Conservation (phyloP, 2,329 filamentous ascomycete species). For the Xylariaceae sp. region DNA sequence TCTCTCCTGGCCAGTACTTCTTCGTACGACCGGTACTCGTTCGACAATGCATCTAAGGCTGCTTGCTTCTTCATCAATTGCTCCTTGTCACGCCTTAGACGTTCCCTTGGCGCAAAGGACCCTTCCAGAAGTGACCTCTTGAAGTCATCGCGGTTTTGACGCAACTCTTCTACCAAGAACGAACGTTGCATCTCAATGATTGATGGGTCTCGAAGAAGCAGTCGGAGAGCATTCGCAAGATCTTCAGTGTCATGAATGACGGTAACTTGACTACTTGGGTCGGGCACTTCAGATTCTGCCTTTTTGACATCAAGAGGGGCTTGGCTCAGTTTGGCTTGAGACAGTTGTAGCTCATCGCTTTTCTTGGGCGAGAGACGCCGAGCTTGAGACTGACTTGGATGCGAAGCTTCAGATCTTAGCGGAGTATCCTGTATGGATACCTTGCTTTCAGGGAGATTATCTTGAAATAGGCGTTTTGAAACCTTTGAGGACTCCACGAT, state of each 20-base stretch:
- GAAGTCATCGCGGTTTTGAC: conserved; percentile 49
- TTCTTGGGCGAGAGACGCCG: conserved; percentile 22
- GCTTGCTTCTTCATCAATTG: conserved; percentile 45
- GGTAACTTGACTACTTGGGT: conserved; percentile 13
- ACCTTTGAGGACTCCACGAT: conserved; percentile 12
- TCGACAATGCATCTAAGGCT: conserved; percentile 40
- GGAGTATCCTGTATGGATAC: conserved; percentile 26
- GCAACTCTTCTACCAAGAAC: conserved; percentile 41
- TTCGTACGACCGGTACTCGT: conserved; percentile 42
- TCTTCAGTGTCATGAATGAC: conserved; percentile 28
- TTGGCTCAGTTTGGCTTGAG: conserved; percentile 11
- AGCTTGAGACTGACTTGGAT: conserved; percentile 13
- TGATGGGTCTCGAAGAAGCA: conserved; percentile 35
- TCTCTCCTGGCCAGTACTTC: conserved; percentile 44
- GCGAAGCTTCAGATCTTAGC: conserved; percentile 18
- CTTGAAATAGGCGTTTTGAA: conserved; percentile 15
- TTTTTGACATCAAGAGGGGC: conserved; percentile 5
- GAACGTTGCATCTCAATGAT: conserved; percentile 36
- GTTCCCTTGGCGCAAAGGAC: conserved; percentile 43
- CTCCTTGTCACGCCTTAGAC: conserved; percentile 51
- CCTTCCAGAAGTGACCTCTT: conserved; percentile 46
- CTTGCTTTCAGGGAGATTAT: conserved; percentile 15
- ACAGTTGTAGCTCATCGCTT: conserved; percentile 10
- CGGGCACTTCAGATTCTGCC: conserved; percentile 12
- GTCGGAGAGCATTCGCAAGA: conserved; percentile 34